phyloP scores from a whole-genome alignment of 768 basidiomycete species.

The Leccinum boreale region DNA sequence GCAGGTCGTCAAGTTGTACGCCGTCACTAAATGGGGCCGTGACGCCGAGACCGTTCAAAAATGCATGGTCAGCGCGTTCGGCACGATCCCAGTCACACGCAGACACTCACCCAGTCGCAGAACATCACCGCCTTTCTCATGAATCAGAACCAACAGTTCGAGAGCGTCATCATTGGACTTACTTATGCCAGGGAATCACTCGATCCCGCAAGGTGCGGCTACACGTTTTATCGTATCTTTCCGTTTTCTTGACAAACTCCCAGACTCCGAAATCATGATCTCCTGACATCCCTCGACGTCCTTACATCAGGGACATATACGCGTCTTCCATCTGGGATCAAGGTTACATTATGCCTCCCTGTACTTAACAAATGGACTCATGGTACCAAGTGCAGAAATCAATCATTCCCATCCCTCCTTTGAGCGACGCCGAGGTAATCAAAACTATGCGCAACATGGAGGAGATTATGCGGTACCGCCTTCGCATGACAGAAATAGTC shows the following conservation, averaged over 20 bases:
- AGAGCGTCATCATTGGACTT: constrained; percentile 59
- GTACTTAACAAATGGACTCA: constrained; percentile 20
- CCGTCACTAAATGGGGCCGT: constrained; percentile 81
- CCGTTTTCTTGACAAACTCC: neutral
- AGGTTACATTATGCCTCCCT: constrained; percentile 43
- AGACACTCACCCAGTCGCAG: constrained; percentile 35
- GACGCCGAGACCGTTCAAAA: constrained; percentile 83
- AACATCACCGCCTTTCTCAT: constrained; percentile 86
- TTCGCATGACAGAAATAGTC: constrained; percentile 74
- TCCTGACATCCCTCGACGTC: constrained; percentile 88
- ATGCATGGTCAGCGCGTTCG: constrained; percentile 59
- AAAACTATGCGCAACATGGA: constrained; percentile 72
- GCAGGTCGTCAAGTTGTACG: constrained; percentile 86
- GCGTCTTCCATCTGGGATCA: constrained; percentile 76
- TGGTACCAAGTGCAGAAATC: constrained; percentile 50
- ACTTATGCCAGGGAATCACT: constrained; percentile 65
- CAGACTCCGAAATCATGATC: constrained; percentile 90
- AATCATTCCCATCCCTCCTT: constrained; percentile 58
- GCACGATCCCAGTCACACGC: neutral
- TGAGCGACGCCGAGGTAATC: constrained; percentile 64
- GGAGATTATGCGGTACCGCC: constrained; percentile 71
- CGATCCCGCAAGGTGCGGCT: constrained; percentile 69
- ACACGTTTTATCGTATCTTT: neutral
- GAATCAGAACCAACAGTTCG: constrained; percentile 83
- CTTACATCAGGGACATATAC: constrained; percentile 84